Percentiles rank a stretch among this genome's conserved stretches.
Conservation (phyloP, 305 asterid genomes). For the Solanum chacoense region DNA sequence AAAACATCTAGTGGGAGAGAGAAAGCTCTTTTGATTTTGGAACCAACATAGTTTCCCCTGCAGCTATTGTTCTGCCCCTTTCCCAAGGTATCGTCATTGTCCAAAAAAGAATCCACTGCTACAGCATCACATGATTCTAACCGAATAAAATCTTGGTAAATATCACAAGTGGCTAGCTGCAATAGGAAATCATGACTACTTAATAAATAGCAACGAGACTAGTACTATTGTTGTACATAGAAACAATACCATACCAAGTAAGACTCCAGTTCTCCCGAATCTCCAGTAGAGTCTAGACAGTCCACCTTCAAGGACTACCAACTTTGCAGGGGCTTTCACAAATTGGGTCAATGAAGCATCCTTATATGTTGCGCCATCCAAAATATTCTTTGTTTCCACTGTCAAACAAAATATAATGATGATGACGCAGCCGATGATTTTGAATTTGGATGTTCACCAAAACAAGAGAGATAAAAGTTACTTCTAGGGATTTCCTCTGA, state of each 20-base stretch:
- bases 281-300: conserved; percentile 69
- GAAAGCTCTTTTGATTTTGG: conserved; percentile 43
- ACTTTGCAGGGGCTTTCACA: conserved; percentile 73
- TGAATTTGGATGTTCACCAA: not conserved
- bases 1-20: conserved; percentile 41
- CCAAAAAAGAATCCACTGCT: conserved; percentile 49
- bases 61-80: conserved; percentile 22
- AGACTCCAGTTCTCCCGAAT: conserved; percentile 86
- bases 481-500: conserved; percentile 70
- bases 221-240: not conserved
- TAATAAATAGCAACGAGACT: not conserved
- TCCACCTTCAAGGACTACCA: conserved; percentile 95
- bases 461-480: conserved; percentile 9
- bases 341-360: conserved; percentile 31
- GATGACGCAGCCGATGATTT: not conserved
- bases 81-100: conserved; percentile 26
- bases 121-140: conserved; percentile 66
- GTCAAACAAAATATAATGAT: conserved; percentile 16
- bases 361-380: conserved; percentile 34
- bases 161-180: conserved; percentile 78
- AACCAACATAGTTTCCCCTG: not conserved
- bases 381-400: conserved; percentile 64
- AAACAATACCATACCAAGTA: conserved; percentile 53
- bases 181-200: conserved; percentile 3
- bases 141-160: conserved; percentile 72